phyloP scores from a whole-genome alignment of 164 flowering plant genomes.

The Paratinospora sagittata region DNA sequence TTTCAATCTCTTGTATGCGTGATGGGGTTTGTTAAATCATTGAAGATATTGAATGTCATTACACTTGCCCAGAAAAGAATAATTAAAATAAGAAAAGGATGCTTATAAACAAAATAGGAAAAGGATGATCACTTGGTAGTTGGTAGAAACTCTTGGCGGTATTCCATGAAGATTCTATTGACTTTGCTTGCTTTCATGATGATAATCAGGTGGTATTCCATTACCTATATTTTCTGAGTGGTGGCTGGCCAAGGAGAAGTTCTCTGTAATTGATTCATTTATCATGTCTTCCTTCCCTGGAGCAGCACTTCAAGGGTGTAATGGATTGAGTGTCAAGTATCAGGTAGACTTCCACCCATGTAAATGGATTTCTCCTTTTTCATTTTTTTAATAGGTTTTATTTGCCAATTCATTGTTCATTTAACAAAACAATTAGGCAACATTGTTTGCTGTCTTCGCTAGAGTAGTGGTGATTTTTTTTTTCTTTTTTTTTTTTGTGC shows the following conservation, averaged over 20 bases:
- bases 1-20: too few species aligned
- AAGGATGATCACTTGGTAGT: too few species aligned
- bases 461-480: background rate
- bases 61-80: too few species aligned
- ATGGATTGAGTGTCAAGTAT: conserved; percentile 80
- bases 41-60: too few species aligned
- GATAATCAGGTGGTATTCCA: conserved; percentile 70
- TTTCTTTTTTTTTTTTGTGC: too few species aligned
- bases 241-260: conserved; percentile 90
- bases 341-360: conserved; percentile 43
- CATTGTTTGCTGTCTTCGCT: background rate
- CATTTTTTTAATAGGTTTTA: too few species aligned
- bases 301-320: conserved; percentile 67
- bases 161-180: background rate
- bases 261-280: conserved; percentile 68
- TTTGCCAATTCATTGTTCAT: background rate
- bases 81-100: too few species aligned
- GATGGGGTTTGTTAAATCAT: too few species aligned
- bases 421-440: too few species aligned
- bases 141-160: too few species aligned
- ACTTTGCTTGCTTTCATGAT: conserved; percentile 2
- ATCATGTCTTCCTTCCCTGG: conserved; percentile 77
- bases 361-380: background rate
- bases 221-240: conserved; percentile 84
- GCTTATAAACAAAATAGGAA: too few species aligned